Conservation (phyloP, 164 flowering plant genomes). For the Amborella trichopoda region DNA sequence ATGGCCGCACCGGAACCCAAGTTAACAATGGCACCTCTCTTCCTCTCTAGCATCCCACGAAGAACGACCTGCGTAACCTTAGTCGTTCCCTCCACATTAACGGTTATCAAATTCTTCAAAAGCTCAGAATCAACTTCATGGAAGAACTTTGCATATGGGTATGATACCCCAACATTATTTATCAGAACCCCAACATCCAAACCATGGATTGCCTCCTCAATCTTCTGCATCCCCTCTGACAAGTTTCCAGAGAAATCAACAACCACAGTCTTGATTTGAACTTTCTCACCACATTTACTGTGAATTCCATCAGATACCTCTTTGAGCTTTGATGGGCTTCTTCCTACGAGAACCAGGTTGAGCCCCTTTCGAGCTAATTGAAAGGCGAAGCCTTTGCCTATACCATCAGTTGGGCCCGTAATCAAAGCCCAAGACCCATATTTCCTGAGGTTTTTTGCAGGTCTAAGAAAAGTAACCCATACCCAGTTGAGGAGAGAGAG, state of each 20-base stretch:
- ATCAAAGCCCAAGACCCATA: constrained; percentile 95
- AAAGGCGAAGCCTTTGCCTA: constrained; percentile 83
- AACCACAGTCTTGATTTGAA: constrained; percentile 52
- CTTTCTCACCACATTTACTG: constrained; percentile 27
- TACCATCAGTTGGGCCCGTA: constrained; percentile 91
- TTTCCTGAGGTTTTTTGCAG: constrained; percentile 60
- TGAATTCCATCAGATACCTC: constrained; percentile 41
- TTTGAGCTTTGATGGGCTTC: constrained; percentile 54
- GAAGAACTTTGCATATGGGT: constrained; percentile 66
- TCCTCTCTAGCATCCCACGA: constrained; percentile 72
- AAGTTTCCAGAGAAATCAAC: constrained; percentile 76
- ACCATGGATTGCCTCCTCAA: constrained; percentile 46
- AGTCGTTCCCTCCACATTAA: constrained; percentile 74
- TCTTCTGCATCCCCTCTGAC: constrained; percentile 44
- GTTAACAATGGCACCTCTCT: constrained; percentile 86
- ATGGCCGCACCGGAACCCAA: constrained; percentile 81
- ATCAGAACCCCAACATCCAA: constrained; percentile 76
- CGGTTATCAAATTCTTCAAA: constrained; percentile 48
- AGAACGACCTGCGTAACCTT: constrained; percentile 72
- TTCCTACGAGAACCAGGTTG: constrained; percentile 62
- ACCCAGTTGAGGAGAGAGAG: constrained; percentile 44
- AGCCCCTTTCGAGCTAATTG: constrained; percentile 71
- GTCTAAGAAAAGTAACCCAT: constrained; percentile 60
- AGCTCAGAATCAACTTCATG: constrained; percentile 73
- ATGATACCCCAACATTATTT: constrained; percentile 75